These are phyloP conservation scores for Xylariaceae sp. DNA, from an alignment of 2,329 filamentous ascomycete genomes.

Conservation along the genomic window DNA sequence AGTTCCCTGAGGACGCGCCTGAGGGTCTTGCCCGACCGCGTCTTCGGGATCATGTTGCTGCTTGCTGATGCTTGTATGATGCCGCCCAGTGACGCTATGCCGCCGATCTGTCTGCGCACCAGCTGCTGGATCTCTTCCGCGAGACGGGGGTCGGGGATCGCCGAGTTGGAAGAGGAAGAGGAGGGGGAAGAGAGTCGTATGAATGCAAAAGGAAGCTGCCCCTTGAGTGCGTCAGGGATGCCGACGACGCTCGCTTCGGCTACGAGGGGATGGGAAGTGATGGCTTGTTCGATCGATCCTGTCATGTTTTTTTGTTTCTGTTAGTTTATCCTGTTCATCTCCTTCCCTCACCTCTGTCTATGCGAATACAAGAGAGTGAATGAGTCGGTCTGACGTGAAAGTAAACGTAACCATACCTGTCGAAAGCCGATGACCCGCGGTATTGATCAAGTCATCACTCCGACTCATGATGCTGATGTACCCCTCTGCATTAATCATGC, in stretches of 20 bases:
- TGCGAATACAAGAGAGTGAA: too few relatives aligned
- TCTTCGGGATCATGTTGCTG: conserved; percentile 84
- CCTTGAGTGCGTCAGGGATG: conserved; percentile 80
- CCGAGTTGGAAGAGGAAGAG: too few relatives aligned
- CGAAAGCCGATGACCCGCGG: conserved; percentile 86
- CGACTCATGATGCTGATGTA: conserved; percentile 61
- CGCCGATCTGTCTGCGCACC: conserved; percentile 76
- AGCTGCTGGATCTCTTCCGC: conserved; percentile 62
- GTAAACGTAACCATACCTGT: conserved; percentile 56
- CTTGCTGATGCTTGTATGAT: conserved; percentile 86
- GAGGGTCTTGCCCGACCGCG: conserved; percentile 85
- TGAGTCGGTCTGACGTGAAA: neutral
- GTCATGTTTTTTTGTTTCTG: conserved; percentile 10
- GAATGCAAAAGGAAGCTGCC: conserved; percentile 88
- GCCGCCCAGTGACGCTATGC: conserved; percentile 79
- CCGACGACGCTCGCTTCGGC: conserved; percentile 83
- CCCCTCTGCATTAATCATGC: conserved; percentile 72
- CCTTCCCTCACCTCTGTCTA: too few relatives aligned
- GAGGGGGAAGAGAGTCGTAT: too few relatives aligned
- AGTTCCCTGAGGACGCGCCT: conserved; percentile 76
- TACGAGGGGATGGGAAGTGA: conserved; percentile 71
- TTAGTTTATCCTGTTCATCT: neutral
- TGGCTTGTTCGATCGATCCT: conserved; percentile 87
- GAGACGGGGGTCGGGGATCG: conserved; percentile 42
- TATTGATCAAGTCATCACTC: conserved; percentile 86